A percentile compares a stretch with the other conserved stretches of the same genome.
Evolutionary conservation across 306 rosid species (phyloP).

Genomic region (Vigna angularis): DNA sequence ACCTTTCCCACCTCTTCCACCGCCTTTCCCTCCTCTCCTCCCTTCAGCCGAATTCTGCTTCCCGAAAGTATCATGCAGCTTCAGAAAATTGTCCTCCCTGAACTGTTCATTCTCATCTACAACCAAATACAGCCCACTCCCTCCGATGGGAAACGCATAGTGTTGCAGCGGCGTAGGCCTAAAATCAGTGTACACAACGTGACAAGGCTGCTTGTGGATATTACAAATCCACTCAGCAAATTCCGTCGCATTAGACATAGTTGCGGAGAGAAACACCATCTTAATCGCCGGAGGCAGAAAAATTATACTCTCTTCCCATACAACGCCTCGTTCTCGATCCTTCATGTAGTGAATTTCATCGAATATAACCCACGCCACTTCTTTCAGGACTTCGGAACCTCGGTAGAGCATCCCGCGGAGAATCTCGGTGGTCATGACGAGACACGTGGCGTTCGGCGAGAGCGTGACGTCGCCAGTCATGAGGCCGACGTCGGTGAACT

Average conservation of each 20-base stretch:
- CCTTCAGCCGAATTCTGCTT: slow-evolving; percentile 67
- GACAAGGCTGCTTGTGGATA: slow-evolving; percentile 93
- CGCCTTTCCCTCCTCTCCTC: slow-evolving; percentile 55
- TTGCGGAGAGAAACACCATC: slow-evolving; percentile 94
- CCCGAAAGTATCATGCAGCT: slow-evolving; percentile 74
- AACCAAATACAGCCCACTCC: slow-evolving; percentile 84
- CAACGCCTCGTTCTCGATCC: slow-evolving; percentile 97
- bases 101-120: slow-evolving; percentile 91
- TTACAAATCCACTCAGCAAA: slow-evolving; percentile 97
- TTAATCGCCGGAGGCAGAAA: slow-evolving; percentile 90
- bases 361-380: slow-evolving; percentile 96
- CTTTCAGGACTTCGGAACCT: slow-evolving; percentile 90
- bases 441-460: slow-evolving; percentile 84
- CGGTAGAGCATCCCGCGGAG: slow-evolving; percentile 95
- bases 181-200: slow-evolving; percentile 94
- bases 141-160: slow-evolving; percentile 82
- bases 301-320: slow-evolving; percentile 99
- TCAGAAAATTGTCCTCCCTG: slow-evolving; percentile 79
- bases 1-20: slow-evolving; percentile 71
- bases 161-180: slow-evolving; percentile 96
- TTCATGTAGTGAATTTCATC: slow-evolving; percentile 97
- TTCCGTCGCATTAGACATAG: slow-evolving; percentile 96
- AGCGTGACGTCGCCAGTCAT: slow-evolving; percentile 98
- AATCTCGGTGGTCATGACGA: slow-evolving; percentile 94
- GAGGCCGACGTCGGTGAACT: slow-evolving; percentile 85